phyloP scores from a whole-genome alignment of 257 asterid genomes.

The Forsythia viridissima region DNA sequence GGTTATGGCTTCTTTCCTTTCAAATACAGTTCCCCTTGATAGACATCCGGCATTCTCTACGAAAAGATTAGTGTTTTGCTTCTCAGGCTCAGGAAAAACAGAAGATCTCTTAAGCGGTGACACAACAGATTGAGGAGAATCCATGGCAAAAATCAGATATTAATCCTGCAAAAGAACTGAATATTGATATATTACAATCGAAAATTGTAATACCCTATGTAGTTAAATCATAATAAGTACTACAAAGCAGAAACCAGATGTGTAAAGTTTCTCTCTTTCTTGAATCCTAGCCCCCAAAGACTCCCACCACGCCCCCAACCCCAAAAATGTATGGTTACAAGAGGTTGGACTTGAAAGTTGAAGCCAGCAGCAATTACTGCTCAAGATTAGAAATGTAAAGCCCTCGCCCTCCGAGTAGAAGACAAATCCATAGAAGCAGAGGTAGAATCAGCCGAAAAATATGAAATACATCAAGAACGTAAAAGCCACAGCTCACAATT shows the following conservation, averaged over 20 bases:
- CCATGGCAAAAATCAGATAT: constrained; percentile 33
- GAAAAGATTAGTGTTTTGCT: constrained; percentile 35
- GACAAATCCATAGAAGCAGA: neutral
- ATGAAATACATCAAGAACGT: neutral
- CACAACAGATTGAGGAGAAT: constrained; percentile 51
- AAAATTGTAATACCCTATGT: neutral
- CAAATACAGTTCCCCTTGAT: constrained; percentile 20
- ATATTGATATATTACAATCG: neutral
- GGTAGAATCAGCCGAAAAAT: neutral
- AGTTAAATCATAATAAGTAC: neutral
- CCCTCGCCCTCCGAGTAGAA: neutral
- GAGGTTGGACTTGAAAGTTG: too few relatives aligned
- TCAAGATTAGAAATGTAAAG: neutral
- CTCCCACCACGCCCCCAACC: too few relatives aligned
- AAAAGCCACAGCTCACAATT: neutral
- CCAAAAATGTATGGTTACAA: too few relatives aligned
- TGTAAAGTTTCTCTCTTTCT: too few relatives aligned
- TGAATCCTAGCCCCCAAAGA: too few relatives aligned
- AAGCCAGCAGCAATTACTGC: neutral
- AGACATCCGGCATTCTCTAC: constrained; percentile 26
- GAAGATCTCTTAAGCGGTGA: constrained; percentile 46
- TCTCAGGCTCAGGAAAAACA: constrained; percentile 39
- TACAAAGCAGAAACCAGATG: neutral
- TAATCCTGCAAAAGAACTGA: constrained; percentile 19
- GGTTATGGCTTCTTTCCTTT: constrained; percentile 25